Base-by-base conservation (phyloP, 495 filamentous ascomycete species). In the Penicillium argentinense region DNA sequence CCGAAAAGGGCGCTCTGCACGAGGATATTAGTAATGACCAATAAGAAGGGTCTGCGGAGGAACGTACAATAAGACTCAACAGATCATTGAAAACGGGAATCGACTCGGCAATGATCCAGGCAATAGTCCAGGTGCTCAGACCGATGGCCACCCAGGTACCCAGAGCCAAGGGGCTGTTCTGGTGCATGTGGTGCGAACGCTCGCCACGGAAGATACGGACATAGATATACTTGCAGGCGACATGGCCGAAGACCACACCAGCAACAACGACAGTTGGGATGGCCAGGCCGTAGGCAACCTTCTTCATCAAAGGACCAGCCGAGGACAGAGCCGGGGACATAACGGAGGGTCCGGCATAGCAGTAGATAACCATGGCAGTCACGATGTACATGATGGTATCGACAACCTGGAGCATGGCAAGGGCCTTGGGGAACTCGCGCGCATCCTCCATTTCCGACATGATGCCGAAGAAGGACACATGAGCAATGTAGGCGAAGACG, bases 211-310 rank as follows among this genome's bases (percentile, higher is more conserved):
- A 84, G 5, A 84, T 26, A 5, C 82, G 76, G 9, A 82, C 78
- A 53, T 83, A 84, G 44, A 90, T 73, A 50, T 86, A 87, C 54
- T 85, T 85, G 23, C 57, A 48, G 21, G 73, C 74, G 17, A 78
- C 69, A 38, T 79, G 74, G 63, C 80, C 86, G 62, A 86, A 82
- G 53, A 90, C 82, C 23, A 71, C 63, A 49, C 64, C 67, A n/a
- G 60, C 63, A 24, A 63, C 59, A 22, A 71, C 53, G 29, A 71
- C 66, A 11, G 86, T 88, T 0, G 89, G 89, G 2, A 88, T 66
- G 18, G 87, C 88, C 43, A 92, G 67, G 9, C 87, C 88, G 51
- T 87, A 95, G 4, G 87, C 84, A n/a, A 72, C 61, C 65, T 89
- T 89, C 50, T 80, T 76, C 3, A 92, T 49, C 0, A 81, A 18